A percentile compares a stretch with the other conserved stretches of the same genome.
phyloP scores from a whole-genome alignment of 1,284 basidiomycete species.

The Coriolopsis trogii region DNA sequence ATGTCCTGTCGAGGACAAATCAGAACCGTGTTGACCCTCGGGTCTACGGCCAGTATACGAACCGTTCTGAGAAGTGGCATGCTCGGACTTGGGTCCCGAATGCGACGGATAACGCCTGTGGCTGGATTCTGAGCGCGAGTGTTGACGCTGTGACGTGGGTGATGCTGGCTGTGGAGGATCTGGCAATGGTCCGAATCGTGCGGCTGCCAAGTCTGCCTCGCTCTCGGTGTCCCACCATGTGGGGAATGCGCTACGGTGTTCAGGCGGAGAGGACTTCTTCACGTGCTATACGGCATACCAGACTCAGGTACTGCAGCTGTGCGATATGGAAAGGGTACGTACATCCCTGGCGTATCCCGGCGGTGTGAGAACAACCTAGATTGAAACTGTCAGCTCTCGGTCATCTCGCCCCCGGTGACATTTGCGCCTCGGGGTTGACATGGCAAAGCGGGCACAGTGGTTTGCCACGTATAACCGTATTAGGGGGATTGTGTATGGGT shows the following conservation, averaged over 20 bases:
- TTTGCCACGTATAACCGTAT: not conserved
- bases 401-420: not conserved
- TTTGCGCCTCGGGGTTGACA: not conserved
- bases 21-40: not conserved
- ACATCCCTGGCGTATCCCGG: slow-evolving; percentile 76
- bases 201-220: slow-evolving; percentile 25
- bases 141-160: not conserved
- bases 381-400: not conserved
- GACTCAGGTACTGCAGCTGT: not conserved
- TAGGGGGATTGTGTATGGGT: too few relatives aligned
- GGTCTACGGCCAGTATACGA: too few relatives aligned
- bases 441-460: not conserved
- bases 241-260: slow-evolving; percentile 21
- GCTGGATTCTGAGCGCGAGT: not conserved
- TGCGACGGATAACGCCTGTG: not conserved
- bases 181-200: slow-evolving; percentile 21
- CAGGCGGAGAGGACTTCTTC: slow-evolving; percentile 32
- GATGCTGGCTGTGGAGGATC: not conserved
- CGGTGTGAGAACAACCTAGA: slow-evolving; percentile 61
- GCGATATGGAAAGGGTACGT: slow-evolving; percentile 30
- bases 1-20: not conserved
- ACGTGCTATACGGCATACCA: slow-evolving; percentile 30
- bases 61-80: slow-evolving; percentile 22
- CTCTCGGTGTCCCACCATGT: slow-evolving; percentile 32
- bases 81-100: too few relatives aligned